Conservation (phyloP, 2,329 filamentous ascomycete genomes). For the Arachnomyces sp. region DNA sequence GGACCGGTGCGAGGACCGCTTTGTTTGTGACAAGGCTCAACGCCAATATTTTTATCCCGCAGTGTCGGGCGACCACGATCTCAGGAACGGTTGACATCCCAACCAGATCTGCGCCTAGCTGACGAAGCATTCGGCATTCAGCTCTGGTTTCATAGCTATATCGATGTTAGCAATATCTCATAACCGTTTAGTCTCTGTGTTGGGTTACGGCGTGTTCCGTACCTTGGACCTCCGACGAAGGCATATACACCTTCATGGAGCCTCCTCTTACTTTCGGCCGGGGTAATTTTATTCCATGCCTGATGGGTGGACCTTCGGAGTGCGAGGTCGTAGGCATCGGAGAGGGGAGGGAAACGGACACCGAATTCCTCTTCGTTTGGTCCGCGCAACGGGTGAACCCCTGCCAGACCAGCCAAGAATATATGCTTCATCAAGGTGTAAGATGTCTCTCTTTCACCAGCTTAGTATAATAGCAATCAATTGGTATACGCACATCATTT, state of each 20-base stretch:
- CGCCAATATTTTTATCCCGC: conserved; percentile 54
- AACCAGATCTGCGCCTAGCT: conserved; percentile 58
- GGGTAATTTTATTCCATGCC: conserved; percentile 45
- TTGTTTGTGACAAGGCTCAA: conserved; percentile 60
- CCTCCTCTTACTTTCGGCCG: conserved; percentile 39
- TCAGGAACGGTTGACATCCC: conserved; percentile 64
- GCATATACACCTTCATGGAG: conserved; percentile 60
- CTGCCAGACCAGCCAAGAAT: conserved; percentile 54
- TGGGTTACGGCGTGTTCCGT: conserved; percentile 18
- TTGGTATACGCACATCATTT: conserved; percentile 47
- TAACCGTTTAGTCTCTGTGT: background rate
- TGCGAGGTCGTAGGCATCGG: conserved; percentile 58
- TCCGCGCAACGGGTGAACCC: conserved; percentile 53
- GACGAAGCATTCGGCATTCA: conserved; percentile 54
- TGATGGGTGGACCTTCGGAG: conserved; percentile 50
- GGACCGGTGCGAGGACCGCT: conserved; percentile 50
- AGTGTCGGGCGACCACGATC: conserved; percentile 57
- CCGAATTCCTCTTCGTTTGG: conserved; percentile 57
- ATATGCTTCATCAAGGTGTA: conserved; percentile 43
- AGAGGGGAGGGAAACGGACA: conserved; percentile 54
- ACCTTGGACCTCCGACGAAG: conserved; percentile 55
- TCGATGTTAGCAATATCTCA: conserved; percentile 11
- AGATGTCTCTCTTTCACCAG: conserved; percentile 3
- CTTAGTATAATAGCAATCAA: conserved; percentile 1
- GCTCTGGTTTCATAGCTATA: conserved; percentile 55